A percentile compares a stretch with the other conserved stretches of the same genome.
Evolutionary conservation across 805 yeast species (phyloP).

Genomic region (Cyberlindnera galapagoensis): DNA sequence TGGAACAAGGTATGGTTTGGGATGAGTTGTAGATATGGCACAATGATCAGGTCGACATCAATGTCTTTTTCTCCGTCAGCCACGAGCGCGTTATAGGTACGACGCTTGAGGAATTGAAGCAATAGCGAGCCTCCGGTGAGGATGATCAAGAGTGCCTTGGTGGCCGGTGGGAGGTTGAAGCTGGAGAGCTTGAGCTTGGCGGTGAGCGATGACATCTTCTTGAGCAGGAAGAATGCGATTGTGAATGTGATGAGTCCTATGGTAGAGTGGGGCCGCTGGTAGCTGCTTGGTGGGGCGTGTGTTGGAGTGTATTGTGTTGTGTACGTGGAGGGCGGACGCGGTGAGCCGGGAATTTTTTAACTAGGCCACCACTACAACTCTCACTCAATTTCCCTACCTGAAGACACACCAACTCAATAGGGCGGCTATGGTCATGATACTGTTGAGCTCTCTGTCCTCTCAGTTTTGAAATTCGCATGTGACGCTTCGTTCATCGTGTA

Average conservation of each 20-base stretch:
- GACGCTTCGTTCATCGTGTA: too few species aligned
- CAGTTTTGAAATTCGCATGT: too few species aligned
- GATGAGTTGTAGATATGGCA: slow-evolving; percentile 58
- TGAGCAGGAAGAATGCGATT: slow-evolving; percentile 18
- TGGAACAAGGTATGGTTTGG: slow-evolving; percentile 48
- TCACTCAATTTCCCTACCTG: too few species aligned
- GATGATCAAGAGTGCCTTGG: slow-evolving; percentile 36
- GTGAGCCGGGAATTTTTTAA: too few species aligned
- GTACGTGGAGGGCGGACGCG: too few species aligned
- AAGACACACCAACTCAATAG: too few species aligned
- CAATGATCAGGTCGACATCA: slow-evolving; percentile 35
- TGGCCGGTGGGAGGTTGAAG: slow-evolving; percentile 37
- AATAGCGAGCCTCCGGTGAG: slow-evolving; percentile 34
- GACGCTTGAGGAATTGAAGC: slow-evolving; percentile 36
- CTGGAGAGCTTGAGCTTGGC: slow-evolving; percentile 17
- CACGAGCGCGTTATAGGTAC: slow-evolving; percentile 24
- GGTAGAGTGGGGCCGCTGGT: too few species aligned
- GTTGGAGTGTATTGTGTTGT: too few species aligned
- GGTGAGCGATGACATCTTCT: slow-evolving; percentile 18
- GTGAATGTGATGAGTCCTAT: slow-evolving; percentile 22
- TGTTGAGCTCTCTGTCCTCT: too few species aligned
- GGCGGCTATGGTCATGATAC: too few species aligned
- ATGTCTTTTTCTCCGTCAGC: slow-evolving; percentile 19
- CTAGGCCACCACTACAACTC: too few species aligned
- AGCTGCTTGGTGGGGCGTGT: neutral